Conservation (phyloP, 2,329 filamentous ascomycete species). For the Calonectria henricotiae region DNA sequence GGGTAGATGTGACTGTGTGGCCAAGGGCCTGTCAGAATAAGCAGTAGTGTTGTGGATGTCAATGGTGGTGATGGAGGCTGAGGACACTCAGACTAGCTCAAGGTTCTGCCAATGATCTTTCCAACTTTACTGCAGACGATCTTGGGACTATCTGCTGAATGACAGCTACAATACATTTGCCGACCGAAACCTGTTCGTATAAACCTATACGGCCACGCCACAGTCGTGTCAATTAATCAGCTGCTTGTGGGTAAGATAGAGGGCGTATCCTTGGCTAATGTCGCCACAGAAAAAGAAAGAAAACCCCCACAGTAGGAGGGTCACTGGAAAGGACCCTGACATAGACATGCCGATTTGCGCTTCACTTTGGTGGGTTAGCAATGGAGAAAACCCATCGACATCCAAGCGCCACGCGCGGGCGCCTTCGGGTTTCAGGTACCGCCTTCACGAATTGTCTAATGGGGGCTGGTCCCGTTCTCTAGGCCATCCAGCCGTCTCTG, state of each 20-base stretch:
- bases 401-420: conserved; percentile 47
- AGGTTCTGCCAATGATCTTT: conserved; percentile 6
- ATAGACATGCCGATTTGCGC: conserved; percentile 30
- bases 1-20: conserved; percentile 17
- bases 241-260: neutral
- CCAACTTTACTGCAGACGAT: neutral
- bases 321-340: conserved; percentile 12
- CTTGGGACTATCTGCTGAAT: neutral
- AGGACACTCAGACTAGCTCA: conserved; percentile 23
- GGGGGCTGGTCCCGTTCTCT: conserved; percentile 44
- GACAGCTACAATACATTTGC: neutral
- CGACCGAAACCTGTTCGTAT: neutral
- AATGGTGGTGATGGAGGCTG: neutral
- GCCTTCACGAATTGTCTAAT: conserved; percentile 44
- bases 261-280: conserved; percentile 7
- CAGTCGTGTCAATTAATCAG: neutral
- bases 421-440: conserved; percentile 51
- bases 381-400: conserved; percentile 40
- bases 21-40: neutral
- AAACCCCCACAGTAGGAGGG: neutral
- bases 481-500: conserved; percentile 44
- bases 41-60: conserved; percentile 5
- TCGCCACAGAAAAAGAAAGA: neutral
- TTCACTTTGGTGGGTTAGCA: neutral
- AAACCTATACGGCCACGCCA: neutral